Percentiles rank a stretch among this genome's conserved stretches.
These are phyloP conservation scores for Xylaria nigripes DNA, from an alignment of 495 filamentous ascomycete genomes.

Conservation along the genomic window DNA sequence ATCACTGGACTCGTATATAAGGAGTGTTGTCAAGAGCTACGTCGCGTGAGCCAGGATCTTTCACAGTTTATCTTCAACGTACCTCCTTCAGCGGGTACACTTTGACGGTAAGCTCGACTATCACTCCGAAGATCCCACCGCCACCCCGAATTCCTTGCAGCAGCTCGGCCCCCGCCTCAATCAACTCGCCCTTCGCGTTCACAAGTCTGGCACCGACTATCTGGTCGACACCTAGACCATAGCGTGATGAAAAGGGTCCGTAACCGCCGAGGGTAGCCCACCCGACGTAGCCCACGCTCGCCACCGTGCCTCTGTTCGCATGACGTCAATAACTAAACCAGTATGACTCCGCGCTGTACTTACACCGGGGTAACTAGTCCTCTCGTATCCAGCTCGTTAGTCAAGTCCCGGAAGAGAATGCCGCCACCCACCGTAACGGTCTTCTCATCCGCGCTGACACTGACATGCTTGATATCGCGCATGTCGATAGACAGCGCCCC, in stretches of 20 bases:
- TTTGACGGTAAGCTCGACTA: conserved; percentile 28
- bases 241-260: conserved; percentile 25
- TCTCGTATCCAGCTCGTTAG: conserved; percentile 19
- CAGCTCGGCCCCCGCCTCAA: conserved; percentile 28
- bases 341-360: neutral
- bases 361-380: conserved; percentile 26
- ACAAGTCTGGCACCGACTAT: conserved; percentile 26
- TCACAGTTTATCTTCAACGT: conserved; percentile 3
- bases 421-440: conserved; percentile 35
- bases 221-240: conserved; percentile 33
- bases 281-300: conserved; percentile 30
- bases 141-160: conserved; percentile 36
- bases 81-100: conserved; percentile 24
- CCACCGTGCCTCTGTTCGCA: conserved; percentile 17
- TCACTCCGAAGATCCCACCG: conserved; percentile 38
- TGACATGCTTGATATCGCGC: conserved; percentile 28
- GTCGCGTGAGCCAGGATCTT: neutral
- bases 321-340: neutral
- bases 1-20: neutral
- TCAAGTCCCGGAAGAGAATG: conserved; percentile 24
- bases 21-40: neutral
- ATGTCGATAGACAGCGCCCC: conserved; percentile 32
- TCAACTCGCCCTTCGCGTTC: conserved; percentile 21
- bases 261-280: conserved; percentile 38
- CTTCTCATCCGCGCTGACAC: conserved; percentile 17